Percentiles rank a stretch among this genome's conserved stretches.
phyloP scores from a whole-genome alignment of 306 rosid species.

The Potentilla sterilis region DNA sequence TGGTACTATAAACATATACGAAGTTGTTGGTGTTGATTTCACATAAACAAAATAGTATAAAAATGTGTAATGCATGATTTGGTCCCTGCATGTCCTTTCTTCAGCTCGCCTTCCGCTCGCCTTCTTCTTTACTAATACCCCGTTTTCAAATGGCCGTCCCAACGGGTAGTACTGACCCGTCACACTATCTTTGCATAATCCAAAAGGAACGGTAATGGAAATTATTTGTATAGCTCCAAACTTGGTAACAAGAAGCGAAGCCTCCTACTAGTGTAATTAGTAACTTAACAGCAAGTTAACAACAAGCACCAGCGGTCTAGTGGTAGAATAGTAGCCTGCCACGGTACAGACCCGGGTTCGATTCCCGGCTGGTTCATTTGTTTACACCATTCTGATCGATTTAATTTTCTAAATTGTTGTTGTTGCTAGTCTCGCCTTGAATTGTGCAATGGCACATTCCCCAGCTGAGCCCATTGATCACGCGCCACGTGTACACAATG shows the following conservation, averaged over 20 bases:
- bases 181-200: not conserved
- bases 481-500: constrained; percentile 7
- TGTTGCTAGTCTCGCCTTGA: not conserved
- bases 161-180: not conserved
- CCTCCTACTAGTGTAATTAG: too few species aligned
- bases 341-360: constrained; percentile 59
- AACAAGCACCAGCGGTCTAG: constrained; percentile 74
- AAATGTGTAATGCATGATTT: not conserved
- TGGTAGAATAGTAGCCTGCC: constrained; percentile 85
- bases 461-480: not conserved
- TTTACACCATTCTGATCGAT: too few species aligned
- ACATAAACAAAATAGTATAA: not conserved
- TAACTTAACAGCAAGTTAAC: too few species aligned
- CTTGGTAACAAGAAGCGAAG: not conserved
- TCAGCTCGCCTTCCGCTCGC: not conserved
- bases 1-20: too few species aligned
- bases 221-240: not conserved
- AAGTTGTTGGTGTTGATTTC: too few species aligned
- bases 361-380: constrained; percentile 71
- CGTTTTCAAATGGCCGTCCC: not conserved
- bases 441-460: not conserved
- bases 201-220: not conserved
- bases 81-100: constrained; percentile 4
- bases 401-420: too few species aligned
- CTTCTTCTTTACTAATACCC: not conserved